phyloP scores from a whole-genome alignment of 306 rosid genomes.

The Quercus glauca region DNA sequence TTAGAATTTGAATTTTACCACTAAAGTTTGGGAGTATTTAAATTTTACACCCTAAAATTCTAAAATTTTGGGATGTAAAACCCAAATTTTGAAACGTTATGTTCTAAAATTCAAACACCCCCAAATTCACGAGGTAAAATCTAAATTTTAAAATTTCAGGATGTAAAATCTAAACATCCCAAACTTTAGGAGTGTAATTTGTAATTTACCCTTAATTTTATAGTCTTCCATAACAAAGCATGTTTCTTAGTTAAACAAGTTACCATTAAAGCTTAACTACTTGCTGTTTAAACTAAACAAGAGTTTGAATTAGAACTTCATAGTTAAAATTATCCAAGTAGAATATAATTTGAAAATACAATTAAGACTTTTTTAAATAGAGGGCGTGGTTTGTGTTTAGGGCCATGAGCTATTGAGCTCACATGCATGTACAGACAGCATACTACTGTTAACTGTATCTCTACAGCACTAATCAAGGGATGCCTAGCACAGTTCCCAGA shows the following conservation, averaged over 20 bases:
- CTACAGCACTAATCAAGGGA: not conserved
- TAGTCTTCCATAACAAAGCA: not conserved
- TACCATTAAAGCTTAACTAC: not conserved
- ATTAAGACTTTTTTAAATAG: not conserved
- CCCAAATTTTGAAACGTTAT: too few relatives aligned
- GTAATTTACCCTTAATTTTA: not conserved
- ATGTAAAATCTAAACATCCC: too few relatives aligned
- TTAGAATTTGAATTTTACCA: accelerated
- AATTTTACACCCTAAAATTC: accelerated
- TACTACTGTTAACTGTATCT: not conserved
- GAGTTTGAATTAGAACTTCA: not conserved
- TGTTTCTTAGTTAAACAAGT: not conserved
- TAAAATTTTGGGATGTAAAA: too few relatives aligned
- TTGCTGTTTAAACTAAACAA: not conserved
- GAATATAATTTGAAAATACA: not conserved
- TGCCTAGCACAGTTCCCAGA: not conserved
- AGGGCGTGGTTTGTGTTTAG: not conserved
- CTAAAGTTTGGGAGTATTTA: accelerated
- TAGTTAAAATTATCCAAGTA: not conserved
- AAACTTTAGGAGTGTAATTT: too few relatives aligned
- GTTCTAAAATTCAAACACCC: too few relatives aligned
- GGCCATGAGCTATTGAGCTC: not conserved
- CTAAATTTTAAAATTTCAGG: too few relatives aligned
- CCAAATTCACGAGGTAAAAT: too few relatives aligned
- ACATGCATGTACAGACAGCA: not conserved